Evolutionary conservation across 2,329 filamentous ascomycete species (phyloP).

Genomic region (Xylaria sp.): DNA sequence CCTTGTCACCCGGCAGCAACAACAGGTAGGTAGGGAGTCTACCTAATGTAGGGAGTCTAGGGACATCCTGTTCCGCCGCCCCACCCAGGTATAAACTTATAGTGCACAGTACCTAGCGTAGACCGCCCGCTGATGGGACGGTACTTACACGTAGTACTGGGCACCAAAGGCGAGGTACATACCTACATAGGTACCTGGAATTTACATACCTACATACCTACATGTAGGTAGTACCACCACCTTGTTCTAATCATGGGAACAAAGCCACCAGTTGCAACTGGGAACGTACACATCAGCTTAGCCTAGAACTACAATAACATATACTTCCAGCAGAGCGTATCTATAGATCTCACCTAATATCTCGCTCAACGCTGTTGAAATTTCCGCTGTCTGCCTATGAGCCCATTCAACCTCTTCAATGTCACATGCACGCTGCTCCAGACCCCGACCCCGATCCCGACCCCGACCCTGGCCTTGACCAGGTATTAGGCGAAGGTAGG

Average conservation of each 20-base stretch:
- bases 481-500: background rate
- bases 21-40: conserved; percentile 9
- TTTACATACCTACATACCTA: background rate
- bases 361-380: background rate
- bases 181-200: background rate
- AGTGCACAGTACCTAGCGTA: conserved; percentile 4
- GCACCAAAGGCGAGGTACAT: no score
- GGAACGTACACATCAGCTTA: background rate
- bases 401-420: background rate
- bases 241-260: conserved; percentile 9
- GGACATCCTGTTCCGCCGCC: conserved; percentile 28
- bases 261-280: conserved; percentile 18
- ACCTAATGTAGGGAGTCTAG: no score
- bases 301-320: no score
- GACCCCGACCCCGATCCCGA: no score
- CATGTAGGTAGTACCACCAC: background rate
- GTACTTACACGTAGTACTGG: no score
- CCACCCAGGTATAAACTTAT: conserved; percentile 12
- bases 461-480: background rate
- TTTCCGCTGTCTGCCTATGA: background rate
- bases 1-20: conserved; percentile 35
- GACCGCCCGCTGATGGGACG: background rate
- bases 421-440: background rate
- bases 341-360: background rate
- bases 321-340: background rate